Evolutionary conservation across 148 eudicot species (phyloP).

Genomic region (Chenopodium formosanum): DNA sequence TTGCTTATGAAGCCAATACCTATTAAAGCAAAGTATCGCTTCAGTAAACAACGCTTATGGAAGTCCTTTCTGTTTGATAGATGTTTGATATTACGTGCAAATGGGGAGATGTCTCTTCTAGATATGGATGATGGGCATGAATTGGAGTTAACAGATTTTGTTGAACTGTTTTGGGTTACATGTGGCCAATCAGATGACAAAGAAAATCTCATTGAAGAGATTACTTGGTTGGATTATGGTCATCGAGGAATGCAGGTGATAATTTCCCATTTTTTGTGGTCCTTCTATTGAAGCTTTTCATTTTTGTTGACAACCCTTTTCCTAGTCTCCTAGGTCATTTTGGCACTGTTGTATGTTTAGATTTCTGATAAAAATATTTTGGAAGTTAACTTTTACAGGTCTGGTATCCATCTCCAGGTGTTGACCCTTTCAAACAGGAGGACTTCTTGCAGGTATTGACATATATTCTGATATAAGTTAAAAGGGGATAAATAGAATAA

Average conservation of each 20-base stretch:
- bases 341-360: conserved; percentile 7
- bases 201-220: conserved; percentile 87
- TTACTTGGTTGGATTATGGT: conserved; percentile 98
- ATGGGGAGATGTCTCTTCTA: conserved; percentile 86
- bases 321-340: conserved; percentile 2
- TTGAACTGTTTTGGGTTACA: conserved; percentile 97
- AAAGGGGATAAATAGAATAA: not conserved
- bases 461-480: not conserved
- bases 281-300: not conserved
- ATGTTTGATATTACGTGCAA: conserved; percentile 80
- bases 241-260: conserved; percentile 99
- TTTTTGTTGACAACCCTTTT: conserved; percentile 4
- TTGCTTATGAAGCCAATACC: not conserved
- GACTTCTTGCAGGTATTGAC: conserved; percentile 91
- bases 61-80: conserved; percentile 36
- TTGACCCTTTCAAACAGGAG: conserved; percentile 91
- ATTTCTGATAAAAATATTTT: conserved; percentile 35
- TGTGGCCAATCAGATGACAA: conserved; percentile 84
- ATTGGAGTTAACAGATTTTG: conserved; percentile 85
- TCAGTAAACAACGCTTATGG: conserved; percentile 16
- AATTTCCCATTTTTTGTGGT: conserved; percentile 19
- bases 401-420: conserved; percentile 97
- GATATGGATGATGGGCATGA: conserved; percentile 94
- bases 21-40: not conserved
- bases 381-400: conserved; percentile 68